Base-by-base conservation (phyloP, 305 asterid species). In the Stenogyne calaminthoides region DNA sequence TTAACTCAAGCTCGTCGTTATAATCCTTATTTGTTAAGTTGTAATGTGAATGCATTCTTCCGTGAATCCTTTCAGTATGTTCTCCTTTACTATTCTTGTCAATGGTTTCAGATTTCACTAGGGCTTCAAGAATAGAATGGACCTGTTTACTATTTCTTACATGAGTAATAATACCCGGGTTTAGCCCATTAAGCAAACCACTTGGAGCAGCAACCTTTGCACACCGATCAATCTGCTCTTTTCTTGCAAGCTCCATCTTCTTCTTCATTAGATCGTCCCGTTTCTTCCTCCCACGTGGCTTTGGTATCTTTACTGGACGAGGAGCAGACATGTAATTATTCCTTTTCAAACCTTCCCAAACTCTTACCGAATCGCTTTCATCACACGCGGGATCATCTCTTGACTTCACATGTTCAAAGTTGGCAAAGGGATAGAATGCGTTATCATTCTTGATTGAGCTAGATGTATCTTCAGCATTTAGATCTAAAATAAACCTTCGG, bases 111-210 rank as follows among this genome's bases (percentile, higher is more conserved):
- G 92, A 87, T 73, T 57, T 88, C 73, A 90, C 84, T 1, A 92
- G 77, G 56, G 92, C 87, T 77, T 80, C 91, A 11, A 92, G 87
- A 63, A 90, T 86, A 16, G 97, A 85, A 75, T 78, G 89, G 71
- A 90, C 98, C 71, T 91, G 97, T 79, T 82, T 88, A 42, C 89
- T 78, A 78, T 90, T 91, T 76, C 98, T 86, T 42, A 89, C 95
- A 73, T 88, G 91, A 78, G 81, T 90, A 75, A 92, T 88, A 49
- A 92, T 92, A 52, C 96, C 97, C 0, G 91, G 98, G 74, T 88
- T 90, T 62, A 89, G 77, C 62, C 84, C 95, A 10, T 80, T 83
- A 42, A 90, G 97, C 80, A 92, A 78, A 15, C 96, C 97, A 59
- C 91, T 82, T 0, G 97, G 98, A 16, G 95, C 93, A 73, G 97